Evolutionary conservation across 345 rosid genomes (phyloP).

Genomic region (Salix koriyanagi): DNA sequence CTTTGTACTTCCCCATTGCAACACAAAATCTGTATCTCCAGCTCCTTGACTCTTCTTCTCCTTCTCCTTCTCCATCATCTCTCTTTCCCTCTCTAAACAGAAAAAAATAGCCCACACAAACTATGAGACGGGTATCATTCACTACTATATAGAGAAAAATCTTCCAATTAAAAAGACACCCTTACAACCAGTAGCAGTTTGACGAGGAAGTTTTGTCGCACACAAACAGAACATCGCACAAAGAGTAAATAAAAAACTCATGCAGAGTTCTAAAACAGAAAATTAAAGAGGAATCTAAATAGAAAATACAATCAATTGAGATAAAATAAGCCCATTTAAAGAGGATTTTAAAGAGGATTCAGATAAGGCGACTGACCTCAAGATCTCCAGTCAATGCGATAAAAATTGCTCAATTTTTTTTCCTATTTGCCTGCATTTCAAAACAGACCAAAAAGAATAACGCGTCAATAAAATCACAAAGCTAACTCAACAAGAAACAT

Average conservation of each 20-base stretch:
- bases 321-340: background rate
- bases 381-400: constrained; percentile 30
- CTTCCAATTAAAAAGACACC: background rate
- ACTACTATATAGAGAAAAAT: background rate
- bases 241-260: background rate
- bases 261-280: background rate
- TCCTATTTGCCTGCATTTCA: constrained; percentile 25
- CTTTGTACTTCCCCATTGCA: constrained; percentile 92
- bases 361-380: constrained; percentile 26
- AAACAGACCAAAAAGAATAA: background rate
- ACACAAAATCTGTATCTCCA: constrained; percentile 67
- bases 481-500: background rate
- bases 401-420: constrained; percentile 4
- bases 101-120: background rate
- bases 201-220: background rate
- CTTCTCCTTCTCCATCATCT: constrained; percentile 47
- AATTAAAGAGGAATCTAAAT: background rate
- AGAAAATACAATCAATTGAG: background rate
- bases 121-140: background rate
- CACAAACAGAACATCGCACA: background rate
- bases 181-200: background rate
- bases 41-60: constrained; percentile 58
- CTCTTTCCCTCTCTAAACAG: constrained; percentile 7
- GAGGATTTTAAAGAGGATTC: background rate
- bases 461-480: background rate